These are phyloP conservation scores for Aaosphaeria arxii DNA, from an alignment of 2,329 filamentous ascomycete genomes.

Conservation along the genomic window DNA sequence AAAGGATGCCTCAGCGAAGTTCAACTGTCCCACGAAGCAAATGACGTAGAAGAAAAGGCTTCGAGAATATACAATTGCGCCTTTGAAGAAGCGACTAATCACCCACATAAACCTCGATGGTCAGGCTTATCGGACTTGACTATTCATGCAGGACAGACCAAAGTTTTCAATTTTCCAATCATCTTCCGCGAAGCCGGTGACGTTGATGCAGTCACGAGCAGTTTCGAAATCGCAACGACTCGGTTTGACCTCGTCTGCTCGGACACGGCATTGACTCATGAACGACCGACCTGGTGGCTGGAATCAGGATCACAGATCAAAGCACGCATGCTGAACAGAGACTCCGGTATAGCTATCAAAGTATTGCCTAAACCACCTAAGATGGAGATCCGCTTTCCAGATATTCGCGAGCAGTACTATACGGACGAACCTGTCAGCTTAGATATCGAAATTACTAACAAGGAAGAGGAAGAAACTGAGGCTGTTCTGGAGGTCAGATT, in stretches of 20 bases:
- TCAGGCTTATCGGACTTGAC: slow-evolving; percentile 62
- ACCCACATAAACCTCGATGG: slow-evolving; percentile 39
- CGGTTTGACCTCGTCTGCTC: slow-evolving; percentile 67
- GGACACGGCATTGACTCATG: slow-evolving; percentile 43
- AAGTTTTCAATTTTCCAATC: slow-evolving; percentile 68
- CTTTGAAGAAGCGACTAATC: slow-evolving; percentile 24
- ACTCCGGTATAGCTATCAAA: slow-evolving; percentile 55
- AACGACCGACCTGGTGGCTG: slow-evolving; percentile 34
- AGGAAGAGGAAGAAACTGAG: slow-evolving; percentile 75
- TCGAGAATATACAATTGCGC: slow-evolving; percentile 18
- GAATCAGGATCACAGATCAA: slow-evolving; percentile 19
- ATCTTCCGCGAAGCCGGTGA: slow-evolving; percentile 80
- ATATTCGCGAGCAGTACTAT: slow-evolving; percentile 71
- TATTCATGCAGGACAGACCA: slow-evolving; percentile 64
- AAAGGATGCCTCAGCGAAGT: slow-evolving; percentile 44
- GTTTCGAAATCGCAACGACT: slow-evolving; percentile 61
- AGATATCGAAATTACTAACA: slow-evolving; percentile 70
- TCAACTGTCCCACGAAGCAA: slow-evolving; percentile 21
- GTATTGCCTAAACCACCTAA: slow-evolving; percentile 90
- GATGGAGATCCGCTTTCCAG: slow-evolving; percentile 68
- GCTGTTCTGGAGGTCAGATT: slow-evolving; percentile 69
- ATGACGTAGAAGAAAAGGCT: slow-evolving; percentile 3
- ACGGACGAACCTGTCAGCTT: slow-evolving; percentile 74
- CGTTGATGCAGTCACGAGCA: slow-evolving; percentile 63
- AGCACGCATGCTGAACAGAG: slow-evolving; percentile 25